These are phyloP conservation scores for Phytophthora cryptogea DNA, from an alignment of 352 stramenopile species.

Conservation along the genomic window DNA sequence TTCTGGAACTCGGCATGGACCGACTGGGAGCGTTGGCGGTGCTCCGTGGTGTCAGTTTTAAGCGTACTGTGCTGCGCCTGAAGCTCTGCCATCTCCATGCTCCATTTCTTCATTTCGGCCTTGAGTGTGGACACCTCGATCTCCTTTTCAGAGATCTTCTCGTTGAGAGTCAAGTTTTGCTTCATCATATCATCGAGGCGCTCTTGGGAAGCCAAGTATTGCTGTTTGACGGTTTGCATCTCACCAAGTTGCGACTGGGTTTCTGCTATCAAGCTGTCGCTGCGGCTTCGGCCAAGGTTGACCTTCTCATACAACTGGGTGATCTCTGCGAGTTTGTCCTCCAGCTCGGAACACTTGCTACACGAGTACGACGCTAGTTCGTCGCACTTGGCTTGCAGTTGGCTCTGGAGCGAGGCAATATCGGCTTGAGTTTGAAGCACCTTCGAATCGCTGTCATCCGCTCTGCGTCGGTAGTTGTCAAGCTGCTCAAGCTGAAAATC, in stretches of 20 bases:
- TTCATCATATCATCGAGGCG: conserved; percentile 50
- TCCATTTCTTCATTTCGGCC: conserved; percentile 50
- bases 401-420: conserved; percentile 31
- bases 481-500: conserved; percentile 71
- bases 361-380: conserved; percentile 41
- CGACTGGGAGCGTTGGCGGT: conserved; percentile 47
- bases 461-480: conserved; percentile 46
- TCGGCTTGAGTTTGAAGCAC: conserved; percentile 37
- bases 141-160: conserved; percentile 62
- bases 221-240: conserved; percentile 51
- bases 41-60: conserved; percentile 48
- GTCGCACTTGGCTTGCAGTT: conserved; percentile 42
- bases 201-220: conserved; percentile 38
- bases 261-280: conserved; percentile 62
- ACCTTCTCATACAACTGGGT: conserved; percentile 60
- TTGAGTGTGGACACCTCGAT: conserved; percentile 50
- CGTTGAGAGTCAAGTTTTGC: conserved; percentile 60
- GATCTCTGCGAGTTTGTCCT: conserved; percentile 57
- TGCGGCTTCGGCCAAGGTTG: conserved; percentile 58
- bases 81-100: conserved; percentile 42
- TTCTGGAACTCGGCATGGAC: conserved; percentile 54
- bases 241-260: conserved; percentile 46
- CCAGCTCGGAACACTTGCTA: conserved; percentile 44
- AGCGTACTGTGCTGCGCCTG: conserved; percentile 45
- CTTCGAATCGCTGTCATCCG: conserved; percentile 56